Conservation (phyloP, 495 filamentous ascomycete species). For the Immersiella caudata region DNA sequence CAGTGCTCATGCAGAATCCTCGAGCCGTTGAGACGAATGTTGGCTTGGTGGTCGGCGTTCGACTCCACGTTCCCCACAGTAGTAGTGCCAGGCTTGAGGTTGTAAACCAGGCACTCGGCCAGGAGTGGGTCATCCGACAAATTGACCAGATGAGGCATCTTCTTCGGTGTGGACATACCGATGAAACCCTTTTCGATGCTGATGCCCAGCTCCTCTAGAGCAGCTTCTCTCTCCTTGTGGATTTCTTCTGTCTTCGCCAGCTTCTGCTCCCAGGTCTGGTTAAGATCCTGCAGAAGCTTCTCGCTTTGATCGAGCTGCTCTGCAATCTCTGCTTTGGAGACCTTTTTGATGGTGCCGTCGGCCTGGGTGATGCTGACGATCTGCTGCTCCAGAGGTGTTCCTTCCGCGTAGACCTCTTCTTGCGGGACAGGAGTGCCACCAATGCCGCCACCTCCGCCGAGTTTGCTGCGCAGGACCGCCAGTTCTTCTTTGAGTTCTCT, state of each 20-base stretch:
- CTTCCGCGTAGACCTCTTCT: slow-evolving; percentile 85
- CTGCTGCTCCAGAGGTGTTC: slow-evolving; percentile 90
- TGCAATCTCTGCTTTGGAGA: slow-evolving; percentile 97
- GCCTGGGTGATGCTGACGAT: slow-evolving; percentile 90
- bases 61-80: slow-evolving; percentile 89
- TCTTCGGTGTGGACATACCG: slow-evolving; percentile 93
- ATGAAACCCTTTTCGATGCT: slow-evolving; percentile 99
- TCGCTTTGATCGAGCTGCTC: slow-evolving; percentile 95
- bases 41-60: slow-evolving; percentile 73
- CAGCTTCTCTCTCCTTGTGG: slow-evolving; percentile 94
- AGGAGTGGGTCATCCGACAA: slow-evolving; percentile 93
- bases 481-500: slow-evolving; percentile 96
- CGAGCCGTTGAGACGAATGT: slow-evolving; percentile 92
- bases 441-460: slow-evolving; percentile 65
- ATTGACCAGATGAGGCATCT: slow-evolving; percentile 99
- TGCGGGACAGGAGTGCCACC: slow-evolving; percentile 50
- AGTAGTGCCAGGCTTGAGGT: slow-evolving; percentile 92
- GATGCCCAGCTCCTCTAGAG: slow-evolving; percentile 94
- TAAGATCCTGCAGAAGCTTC: slow-evolving; percentile 94
- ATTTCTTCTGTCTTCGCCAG: slow-evolving; percentile 92
- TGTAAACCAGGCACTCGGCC: slow-evolving; percentile 97
- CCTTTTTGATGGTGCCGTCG: slow-evolving; percentile 88
- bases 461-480: slow-evolving; percentile 80
- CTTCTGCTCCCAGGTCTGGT: slow-evolving; percentile 99
- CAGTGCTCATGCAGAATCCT: slow-evolving; percentile 93